Evolutionary conservation across 129 eudicot species (phyloP), one percentile per base, ranked within the genome.

Genomic region (Centella asiatica): DNA sequence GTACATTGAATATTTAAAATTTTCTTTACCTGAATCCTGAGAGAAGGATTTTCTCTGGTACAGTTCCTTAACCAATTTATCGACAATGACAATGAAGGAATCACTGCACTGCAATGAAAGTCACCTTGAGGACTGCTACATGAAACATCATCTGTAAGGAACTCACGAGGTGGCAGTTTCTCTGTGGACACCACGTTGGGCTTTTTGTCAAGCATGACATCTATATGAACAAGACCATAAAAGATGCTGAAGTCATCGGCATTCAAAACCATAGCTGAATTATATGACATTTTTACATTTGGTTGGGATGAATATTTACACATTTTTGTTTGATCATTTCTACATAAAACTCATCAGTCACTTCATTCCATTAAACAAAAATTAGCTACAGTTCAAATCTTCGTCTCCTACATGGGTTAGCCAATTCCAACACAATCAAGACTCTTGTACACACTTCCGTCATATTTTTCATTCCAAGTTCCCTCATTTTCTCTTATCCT

Each of bases 21-120:
- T 40, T 62, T 60, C 39, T 44, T 52, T 62, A 85, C 97, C 97
- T 89, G 95, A 69, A 89, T 78, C 73, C 77, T 78, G 60, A 76
- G 77, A 7, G 90, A 78, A 40, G 97, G 88, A 40, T 89, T 89
- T 20, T 80, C 81, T 31, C 77, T 73, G 24, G 72, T 92, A 65
- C 81, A 85, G 42, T 76, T 71, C 72, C 95, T 81, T 68, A 89
- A 70, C 88, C 90, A 89, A 25, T 85, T 80, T 61, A 89, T 66
- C 3, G 95, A 73, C 84, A 74, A 49, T 44, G 97, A 88, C 66
- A 89, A 72, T 36, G 95, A 89, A 5, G 95, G 82, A 47, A 83
- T 72, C 49, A 89, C 97, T 17, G 83, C 73, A 68, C 97, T 89
- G 78, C 89, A 75, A 67, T 76, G 52, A 63, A 76, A 77, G 60